Evolutionary conservation across 306 rosid genomes (phyloP).

Genomic region (Hippophae gyantsensis): DNA sequence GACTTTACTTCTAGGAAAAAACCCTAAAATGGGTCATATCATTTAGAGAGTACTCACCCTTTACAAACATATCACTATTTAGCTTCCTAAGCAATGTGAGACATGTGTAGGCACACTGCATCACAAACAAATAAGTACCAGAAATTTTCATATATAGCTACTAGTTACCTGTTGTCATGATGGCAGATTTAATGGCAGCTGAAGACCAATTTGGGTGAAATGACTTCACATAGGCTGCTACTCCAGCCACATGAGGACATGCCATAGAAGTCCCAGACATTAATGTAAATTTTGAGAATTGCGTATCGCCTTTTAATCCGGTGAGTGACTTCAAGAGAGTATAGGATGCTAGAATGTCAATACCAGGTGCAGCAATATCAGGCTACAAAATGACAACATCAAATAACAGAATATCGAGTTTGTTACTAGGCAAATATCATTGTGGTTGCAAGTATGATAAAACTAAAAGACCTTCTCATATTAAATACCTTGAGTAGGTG

Average conservation of each 20-base stretch:
- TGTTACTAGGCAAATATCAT: background rate
- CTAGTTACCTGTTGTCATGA: slow-evolving; percentile 62
- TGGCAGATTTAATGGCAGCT: slow-evolving; percentile 69
- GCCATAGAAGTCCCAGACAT: slow-evolving; percentile 97
- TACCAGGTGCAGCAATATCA: slow-evolving; percentile 81
- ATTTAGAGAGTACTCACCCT: too few relatives aligned
- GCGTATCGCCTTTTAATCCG: slow-evolving; percentile 62
- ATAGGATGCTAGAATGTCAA: slow-evolving; percentile 67
- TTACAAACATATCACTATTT: too few relatives aligned
- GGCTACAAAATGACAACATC: slow-evolving; percentile 37
- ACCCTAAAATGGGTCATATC: too few relatives aligned
- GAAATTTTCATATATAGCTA: too few relatives aligned
- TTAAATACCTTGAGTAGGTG: slow-evolving; percentile 58
- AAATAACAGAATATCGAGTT: background rate
- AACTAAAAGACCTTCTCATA: background rate
- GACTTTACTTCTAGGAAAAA: too few relatives aligned
- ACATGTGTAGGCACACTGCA: too few relatives aligned
- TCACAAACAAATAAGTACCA: too few relatives aligned
- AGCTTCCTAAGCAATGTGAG: too few relatives aligned
- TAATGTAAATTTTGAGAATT: slow-evolving; percentile 62
- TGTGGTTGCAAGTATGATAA: background rate
- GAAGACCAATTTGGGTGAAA: slow-evolving; percentile 80
- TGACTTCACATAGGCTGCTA: slow-evolving; percentile 77
- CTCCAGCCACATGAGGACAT: slow-evolving; percentile 89
- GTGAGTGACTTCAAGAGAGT: slow-evolving; percentile 58